These are phyloP conservation scores for Bipolaris cookei DNA, from an alignment of 2,329 filamentous ascomycete genomes.

Conservation along the genomic window DNA sequence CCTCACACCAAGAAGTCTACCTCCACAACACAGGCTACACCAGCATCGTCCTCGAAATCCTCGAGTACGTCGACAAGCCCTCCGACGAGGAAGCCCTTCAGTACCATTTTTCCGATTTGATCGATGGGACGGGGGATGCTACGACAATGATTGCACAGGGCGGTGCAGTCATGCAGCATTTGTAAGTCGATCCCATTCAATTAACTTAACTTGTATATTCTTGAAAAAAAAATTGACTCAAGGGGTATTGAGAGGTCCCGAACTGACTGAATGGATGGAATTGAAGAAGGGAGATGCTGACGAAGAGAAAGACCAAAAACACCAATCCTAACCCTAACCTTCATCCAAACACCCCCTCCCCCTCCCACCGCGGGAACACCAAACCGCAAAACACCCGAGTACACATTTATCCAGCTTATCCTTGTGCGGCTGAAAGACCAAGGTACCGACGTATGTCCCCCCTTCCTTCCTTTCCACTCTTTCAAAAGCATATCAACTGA, in stretches of 20 bases:
- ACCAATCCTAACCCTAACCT: slow-evolving; percentile 73
- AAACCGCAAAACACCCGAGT: slow-evolving; percentile 53
- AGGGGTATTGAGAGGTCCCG: no score
- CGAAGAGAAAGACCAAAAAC: slow-evolving; percentile 44
- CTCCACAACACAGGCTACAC: slow-evolving; percentile 84
- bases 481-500: not conserved
- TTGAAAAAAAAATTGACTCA: no score
- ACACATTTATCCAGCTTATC: slow-evolving; percentile 78
- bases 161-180: slow-evolving; percentile 37
- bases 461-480: no score
- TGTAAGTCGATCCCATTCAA: slow-evolving; percentile 42
- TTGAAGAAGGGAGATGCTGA: slow-evolving; percentile 12
- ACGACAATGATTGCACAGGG: slow-evolving; percentile 46
- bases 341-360: slow-evolving; percentile 58
- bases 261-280: no score
- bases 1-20: slow-evolving; percentile 91
- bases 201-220: not conserved
- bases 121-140: slow-evolving; percentile 45
- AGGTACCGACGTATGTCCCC: slow-evolving; percentile 74
- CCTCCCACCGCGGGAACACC: slow-evolving; percentile 25
- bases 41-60: slow-evolving; percentile 88
- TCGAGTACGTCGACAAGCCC: slow-evolving; percentile 75
- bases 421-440: slow-evolving; percentile 77
- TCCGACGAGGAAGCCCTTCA: slow-evolving; percentile 70
- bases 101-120: slow-evolving; percentile 58